Conservation (phyloP, 192 early-diverging fungal species). For the Umbelopsis isabellina region DNA sequence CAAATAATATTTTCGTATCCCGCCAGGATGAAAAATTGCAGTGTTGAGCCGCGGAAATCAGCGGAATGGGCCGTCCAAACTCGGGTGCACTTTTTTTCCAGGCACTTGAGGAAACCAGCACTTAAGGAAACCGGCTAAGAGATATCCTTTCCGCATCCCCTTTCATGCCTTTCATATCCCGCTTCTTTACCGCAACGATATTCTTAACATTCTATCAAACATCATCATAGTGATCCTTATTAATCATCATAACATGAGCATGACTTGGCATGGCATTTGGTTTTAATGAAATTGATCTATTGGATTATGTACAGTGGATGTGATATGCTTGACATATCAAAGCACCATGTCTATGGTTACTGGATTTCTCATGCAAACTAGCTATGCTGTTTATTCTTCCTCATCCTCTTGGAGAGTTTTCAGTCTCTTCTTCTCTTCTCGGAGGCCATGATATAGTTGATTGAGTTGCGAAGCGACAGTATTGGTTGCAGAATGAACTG, state of each 20-base stretch:
- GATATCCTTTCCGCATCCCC: not conserved
- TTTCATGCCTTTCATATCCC: not conserved
- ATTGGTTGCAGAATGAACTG: conserved; percentile 44
- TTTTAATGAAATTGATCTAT: too few relatives aligned
- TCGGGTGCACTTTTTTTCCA: conserved; percentile 16
- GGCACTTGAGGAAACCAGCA: not conserved
- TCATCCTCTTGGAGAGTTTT: not conserved
- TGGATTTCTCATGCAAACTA: too few relatives aligned
- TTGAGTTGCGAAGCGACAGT: conserved; percentile 42
- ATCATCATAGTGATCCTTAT: too few relatives aligned
- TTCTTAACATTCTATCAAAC: too few relatives aligned
- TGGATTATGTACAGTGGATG: too few relatives aligned
- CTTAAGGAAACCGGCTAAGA: not conserved
- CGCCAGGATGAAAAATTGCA: not conserved
- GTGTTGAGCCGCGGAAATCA: not conserved
- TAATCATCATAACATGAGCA: too few relatives aligned
- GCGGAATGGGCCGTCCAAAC: not conserved
- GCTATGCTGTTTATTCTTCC: not conserved
- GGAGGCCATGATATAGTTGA: conserved; percentile 33
- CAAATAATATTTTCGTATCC: too few relatives aligned
- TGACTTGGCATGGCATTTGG: too few relatives aligned
- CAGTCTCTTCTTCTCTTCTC: conserved; percentile 36
- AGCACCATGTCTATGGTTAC: too few relatives aligned
- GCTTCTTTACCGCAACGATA: not conserved
- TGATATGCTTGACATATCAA: too few relatives aligned